Evolutionary conservation across 2,329 filamentous ascomycete species (phyloP).

Genomic region (Thermomyces lanuginosus): DNA sequence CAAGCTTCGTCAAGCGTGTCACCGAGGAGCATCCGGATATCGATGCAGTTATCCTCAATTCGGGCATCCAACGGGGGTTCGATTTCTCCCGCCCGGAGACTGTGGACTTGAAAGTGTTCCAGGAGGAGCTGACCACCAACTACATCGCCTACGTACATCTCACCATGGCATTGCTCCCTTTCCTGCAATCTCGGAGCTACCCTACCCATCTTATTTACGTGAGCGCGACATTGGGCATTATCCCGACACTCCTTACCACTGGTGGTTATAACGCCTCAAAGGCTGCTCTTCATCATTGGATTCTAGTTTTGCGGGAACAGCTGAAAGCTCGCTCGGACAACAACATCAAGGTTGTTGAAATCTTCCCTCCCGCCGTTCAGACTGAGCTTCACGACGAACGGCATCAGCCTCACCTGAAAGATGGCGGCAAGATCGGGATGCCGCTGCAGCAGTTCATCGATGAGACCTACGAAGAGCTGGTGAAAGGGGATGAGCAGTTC

Average conservation of each 20-base stretch:
- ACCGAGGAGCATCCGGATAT: conserved; percentile 33
- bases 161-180: conserved; percentile 34
- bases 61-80: conserved; percentile 36
- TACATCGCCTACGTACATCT: conserved; percentile 35
- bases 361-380: conserved; percentile 41
- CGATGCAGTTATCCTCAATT: conserved; percentile 37
- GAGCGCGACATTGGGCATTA: conserved; percentile 2
- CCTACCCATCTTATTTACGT: conserved; percentile 28
- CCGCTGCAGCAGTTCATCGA: conserved; percentile 37
- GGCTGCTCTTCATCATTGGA: conserved; percentile 39
- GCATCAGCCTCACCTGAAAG: conserved; percentile 38
- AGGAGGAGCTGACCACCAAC: conserved; percentile 35
- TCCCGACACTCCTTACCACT: conserved; percentile 15
- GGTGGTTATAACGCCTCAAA: conserved; percentile 42
- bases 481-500: conserved; percentile 36
- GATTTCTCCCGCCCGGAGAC: conserved; percentile 34
- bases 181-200: conserved; percentile 30
- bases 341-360: conserved; percentile 38
- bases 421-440: conserved; percentile 37
- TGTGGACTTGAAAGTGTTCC: conserved; percentile 29
- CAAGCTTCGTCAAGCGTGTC: conserved; percentile 9
- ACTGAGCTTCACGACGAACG: conserved; percentile 40
- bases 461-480: conserved; percentile 32
- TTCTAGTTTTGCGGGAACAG: conserved; percentile 36
- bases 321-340: conserved; percentile 23